Evolutionary conservation across 2,329 filamentous ascomycete species (phyloP), one percentile per base, ranked within the genome.

Genomic region (Colletotrichum cuscutae): DNA sequence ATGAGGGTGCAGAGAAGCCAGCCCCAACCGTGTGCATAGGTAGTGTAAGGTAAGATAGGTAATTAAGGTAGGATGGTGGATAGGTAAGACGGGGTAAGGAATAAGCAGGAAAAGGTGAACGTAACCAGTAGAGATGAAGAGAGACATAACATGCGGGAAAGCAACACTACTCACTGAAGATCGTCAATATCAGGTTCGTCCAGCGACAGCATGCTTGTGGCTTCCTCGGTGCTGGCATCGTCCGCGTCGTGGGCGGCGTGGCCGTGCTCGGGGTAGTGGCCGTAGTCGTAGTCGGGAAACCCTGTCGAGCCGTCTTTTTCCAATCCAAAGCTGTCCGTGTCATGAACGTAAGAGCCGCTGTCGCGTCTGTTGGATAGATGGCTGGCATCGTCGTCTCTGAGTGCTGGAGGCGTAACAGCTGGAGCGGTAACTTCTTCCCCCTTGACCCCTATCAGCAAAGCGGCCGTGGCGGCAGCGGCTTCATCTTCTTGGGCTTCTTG

Each of bases 401-500:
- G 77, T 68, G 78, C 81, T 26, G 54, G 49, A 53, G 26, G 57
- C 19, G 61, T 53, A 54, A 58, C 60, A 53, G 64, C 73, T 26
- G 71, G 58, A 56, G 71, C 73, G 52, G 64, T 73, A 42, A 65
- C 65, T 61, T 73, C 61, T 8, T 73, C 69, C 22, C 69, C 72
- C 65, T 70, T 73, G 42, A 68, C 71, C 22, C 71, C 65, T n/a
- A 69, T 15, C 24, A 73, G 24, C 46, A 71, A 56, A 78, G 71
- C 76, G 78, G 72, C 76, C 72, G 62, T 72, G 13, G 71, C 68
- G 61, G 71, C 71, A 9, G 71, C 71, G n/a, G 71, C 71, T 26
- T 73, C 63, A 78, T 78, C 73, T 81, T 85, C 76, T 80, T 81
- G 75, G 15, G 86, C 84, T 59, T 79, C 79, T 67, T 86, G 83